Evolutionary conservation across 2,329 filamentous ascomycete species (phyloP), one percentile per base, ranked within the genome.

Genomic region (Botryotinia convoluta): DNA sequence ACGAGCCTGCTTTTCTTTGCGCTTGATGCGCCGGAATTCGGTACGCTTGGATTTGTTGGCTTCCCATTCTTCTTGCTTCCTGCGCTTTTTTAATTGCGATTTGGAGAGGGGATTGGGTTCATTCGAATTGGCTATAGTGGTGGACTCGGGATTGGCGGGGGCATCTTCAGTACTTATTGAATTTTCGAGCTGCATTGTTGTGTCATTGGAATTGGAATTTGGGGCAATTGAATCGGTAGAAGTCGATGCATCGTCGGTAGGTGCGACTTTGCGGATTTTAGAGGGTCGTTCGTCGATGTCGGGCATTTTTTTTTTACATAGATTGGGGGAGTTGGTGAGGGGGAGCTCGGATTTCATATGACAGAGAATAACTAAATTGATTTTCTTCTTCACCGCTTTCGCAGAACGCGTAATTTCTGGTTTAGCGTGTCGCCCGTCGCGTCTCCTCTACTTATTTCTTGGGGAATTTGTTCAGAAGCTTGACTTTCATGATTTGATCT

Each of bases 31-130:
- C 72, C 86, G 85, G 76, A 84, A 84, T 69, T 81, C 82, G 74
- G 86, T 87, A 74, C 89, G 88, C 45, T 86, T 85, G 59, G 88
- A 88, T 75, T 89, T 91, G 35, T 87, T 88, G 12, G 91, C 89
- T 78, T 97, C 94, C 92, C 93, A 97, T 80, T 89, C 85, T 80
- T 93, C 87, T 76, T 89, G 87, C 72, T 90, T 90, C 74, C 88
- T 89, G 70, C 94, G 85, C 80, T 94, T 95, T 83, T 97, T 97
- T 74, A 92, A 84, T 78, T 95, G 92, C 79, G 91, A 97, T 80
- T 98, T 98, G 29, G 95, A 97, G 69, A 98, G 54, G 32, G 64
- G 75, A 44, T 69, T 72, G 16, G 39, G 37, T 18, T 69, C 29
- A 12, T 68, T 68, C 26, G 45, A 18, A 22, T 42, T 37, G 7